Conservation (phyloP, 345 rosid species). For the Lumnitzera littorea region DNA sequence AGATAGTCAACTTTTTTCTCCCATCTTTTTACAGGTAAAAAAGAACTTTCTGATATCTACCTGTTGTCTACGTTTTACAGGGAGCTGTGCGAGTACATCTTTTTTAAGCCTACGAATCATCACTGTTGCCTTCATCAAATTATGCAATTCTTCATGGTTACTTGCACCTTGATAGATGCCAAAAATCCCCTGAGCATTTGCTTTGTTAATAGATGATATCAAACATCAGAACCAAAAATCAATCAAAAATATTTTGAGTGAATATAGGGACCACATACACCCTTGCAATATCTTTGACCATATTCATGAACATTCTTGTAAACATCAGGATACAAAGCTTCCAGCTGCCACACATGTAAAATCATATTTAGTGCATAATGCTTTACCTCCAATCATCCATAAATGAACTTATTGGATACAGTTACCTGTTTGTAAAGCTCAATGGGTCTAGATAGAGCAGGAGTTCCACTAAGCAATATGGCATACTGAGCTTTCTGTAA, state of each 20-base stretch:
- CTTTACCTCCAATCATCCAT: too few relatives aligned
- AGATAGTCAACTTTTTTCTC: too few relatives aligned
- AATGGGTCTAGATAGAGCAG: constrained; percentile 95
- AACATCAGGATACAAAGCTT: constrained; percentile 85
- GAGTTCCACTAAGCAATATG: constrained; percentile 85
- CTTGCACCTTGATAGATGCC: constrained; percentile 91
- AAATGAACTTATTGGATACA: background rate
- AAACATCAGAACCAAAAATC: background rate
- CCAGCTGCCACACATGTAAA: constrained; percentile 46
- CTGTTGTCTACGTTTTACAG: constrained; percentile 89
- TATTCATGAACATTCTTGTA: constrained; percentile 79
- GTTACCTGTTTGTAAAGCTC: constrained; percentile 90
- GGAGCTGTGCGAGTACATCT: constrained; percentile 87
- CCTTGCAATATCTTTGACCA: constrained; percentile 86
- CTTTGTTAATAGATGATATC: background rate
- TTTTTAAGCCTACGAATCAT: constrained; percentile 95
- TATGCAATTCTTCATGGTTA: constrained; percentile 97
- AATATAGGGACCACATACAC: constrained; percentile 40
- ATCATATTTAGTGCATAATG: too few relatives aligned
- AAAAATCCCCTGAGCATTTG: constrained; percentile 52
- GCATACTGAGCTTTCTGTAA: constrained; percentile 90
- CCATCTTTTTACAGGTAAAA: background rate
- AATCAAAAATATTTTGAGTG: background rate
- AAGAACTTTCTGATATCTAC: constrained; percentile 16
- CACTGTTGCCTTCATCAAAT: constrained; percentile 89